These are phyloP conservation scores for Fusarium oxysporum DNA, from an alignment of 2,329 filamentous ascomycete genomes.

Conservation along the genomic window DNA sequence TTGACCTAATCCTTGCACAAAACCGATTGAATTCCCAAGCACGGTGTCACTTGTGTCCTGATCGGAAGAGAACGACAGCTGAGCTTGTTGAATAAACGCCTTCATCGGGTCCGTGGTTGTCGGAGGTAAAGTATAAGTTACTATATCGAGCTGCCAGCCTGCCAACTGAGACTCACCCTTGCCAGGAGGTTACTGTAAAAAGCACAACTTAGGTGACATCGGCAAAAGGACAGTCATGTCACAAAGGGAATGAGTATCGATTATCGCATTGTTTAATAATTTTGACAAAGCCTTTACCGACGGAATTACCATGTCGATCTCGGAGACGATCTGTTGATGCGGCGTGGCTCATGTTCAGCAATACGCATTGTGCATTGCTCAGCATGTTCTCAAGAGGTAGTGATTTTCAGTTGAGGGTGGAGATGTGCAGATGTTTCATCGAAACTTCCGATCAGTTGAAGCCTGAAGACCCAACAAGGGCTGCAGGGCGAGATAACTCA, in stretches of 20 bases:
- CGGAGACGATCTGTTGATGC: conserved; percentile 17
- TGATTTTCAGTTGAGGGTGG: conserved; percentile 1
- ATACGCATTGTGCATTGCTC: conserved; percentile 8
- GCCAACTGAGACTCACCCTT: conserved; percentile 28
- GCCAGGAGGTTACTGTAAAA: conserved; percentile 2
- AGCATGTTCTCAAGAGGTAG: conserved; percentile 11
- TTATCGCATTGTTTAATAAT: conserved; percentile 26
- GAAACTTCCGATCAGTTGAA: conserved; percentile 2
- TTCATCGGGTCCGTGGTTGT: conserved; percentile 11
- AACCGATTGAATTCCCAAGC: conserved; percentile 22
- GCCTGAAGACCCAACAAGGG: not conserved
- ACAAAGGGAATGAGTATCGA: not conserved
- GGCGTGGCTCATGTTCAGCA: conserved; percentile 16
- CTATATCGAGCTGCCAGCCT: conserved; percentile 39
- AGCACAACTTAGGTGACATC: conserved; percentile 24
- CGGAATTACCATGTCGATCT: conserved; percentile 30
- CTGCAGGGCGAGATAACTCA: not conserved
- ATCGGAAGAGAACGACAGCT: conserved; percentile 11
- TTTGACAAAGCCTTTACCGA: conserved; percentile 22
- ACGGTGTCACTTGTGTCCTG: conserved; percentile 28
- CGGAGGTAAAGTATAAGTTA: conserved; percentile 32
- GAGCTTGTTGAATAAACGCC: conserved; percentile 29
- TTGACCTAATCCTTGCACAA: conserved; percentile 33
- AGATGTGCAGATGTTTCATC: conserved; percentile 22
- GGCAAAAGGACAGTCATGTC: not conserved